Conservation (phyloP, 106 monocot genomes). For the Dendrobium catenatum region DNA sequence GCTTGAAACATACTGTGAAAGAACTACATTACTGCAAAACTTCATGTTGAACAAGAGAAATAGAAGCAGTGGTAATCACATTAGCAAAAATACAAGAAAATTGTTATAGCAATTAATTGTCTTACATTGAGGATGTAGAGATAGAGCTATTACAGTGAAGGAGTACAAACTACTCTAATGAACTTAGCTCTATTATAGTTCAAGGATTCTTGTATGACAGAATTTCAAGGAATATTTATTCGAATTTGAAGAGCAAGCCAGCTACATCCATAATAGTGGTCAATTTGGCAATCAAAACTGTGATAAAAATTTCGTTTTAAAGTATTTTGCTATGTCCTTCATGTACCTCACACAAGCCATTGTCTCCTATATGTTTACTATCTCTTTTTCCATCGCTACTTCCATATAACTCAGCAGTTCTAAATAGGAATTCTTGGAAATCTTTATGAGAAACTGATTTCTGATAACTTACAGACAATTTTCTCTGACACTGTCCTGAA, state of each 20-base stretch:
- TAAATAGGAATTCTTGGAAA: neutral
- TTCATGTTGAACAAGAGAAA: too few relatives aligned
- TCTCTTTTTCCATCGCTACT: neutral
- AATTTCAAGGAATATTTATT: neutral
- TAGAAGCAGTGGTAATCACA: too few relatives aligned
- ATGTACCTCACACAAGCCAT: neutral
- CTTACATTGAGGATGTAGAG: neutral
- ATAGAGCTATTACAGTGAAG: neutral
- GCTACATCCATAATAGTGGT: too few relatives aligned
- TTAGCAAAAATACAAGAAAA: too few relatives aligned
- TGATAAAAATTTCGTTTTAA: neutral
- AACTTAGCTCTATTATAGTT: neutral
- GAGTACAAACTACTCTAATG: neutral
- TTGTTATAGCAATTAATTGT: too few relatives aligned
- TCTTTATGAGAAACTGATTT: conserved; percentile 10
- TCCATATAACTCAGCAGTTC: neutral
- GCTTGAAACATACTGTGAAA: too few relatives aligned
- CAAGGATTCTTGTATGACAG: neutral
- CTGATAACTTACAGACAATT: neutral
- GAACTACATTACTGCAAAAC: too few relatives aligned
- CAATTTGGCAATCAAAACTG: neutral
- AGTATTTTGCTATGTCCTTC: neutral
- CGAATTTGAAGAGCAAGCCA: neutral
- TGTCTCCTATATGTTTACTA: neutral
- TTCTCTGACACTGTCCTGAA: neutral